phyloP scores from a whole-genome alignment of 2,329 filamentous ascomycete species.

The Trichoderma simmonsii region DNA sequence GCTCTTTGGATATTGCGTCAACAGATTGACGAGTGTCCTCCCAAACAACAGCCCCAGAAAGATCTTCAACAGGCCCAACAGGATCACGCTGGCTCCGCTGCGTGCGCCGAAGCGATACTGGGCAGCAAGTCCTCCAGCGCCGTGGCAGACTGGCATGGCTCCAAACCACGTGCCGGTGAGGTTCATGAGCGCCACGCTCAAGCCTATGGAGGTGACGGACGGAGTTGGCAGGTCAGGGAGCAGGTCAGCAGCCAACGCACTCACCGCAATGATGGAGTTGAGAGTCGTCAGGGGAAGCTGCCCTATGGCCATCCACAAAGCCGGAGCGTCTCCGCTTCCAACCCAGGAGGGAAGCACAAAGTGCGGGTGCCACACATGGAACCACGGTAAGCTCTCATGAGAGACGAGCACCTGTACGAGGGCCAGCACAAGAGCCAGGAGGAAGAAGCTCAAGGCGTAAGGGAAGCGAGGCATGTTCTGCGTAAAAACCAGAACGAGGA shows the following conservation, averaged over 20 bases:
- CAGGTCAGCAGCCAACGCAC: conserved; percentile 73
- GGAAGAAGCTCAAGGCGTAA: conserved; percentile 72
- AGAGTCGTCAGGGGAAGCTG: conserved; percentile 89
- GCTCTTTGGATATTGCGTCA: conserved; percentile 70
- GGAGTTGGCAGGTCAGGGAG: conserved; percentile 66
- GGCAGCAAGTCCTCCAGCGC: conserved; percentile 83
- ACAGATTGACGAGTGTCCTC: conserved; percentile 65
- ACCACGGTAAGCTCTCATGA: conserved; percentile 43
- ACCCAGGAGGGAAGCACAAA: conserved; percentile 38
- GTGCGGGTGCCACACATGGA: conserved; percentile 60
- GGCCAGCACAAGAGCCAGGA: conserved; percentile 65
- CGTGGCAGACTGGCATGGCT: conserved; percentile 93
- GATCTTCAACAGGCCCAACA: conserved; percentile 75
- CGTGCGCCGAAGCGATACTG: conserved; percentile 90
- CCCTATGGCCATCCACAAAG: conserved; percentile 65
- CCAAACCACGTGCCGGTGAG: conserved; percentile 85
- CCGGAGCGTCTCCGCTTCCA: conserved; percentile 28
- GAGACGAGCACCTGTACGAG: conserved; percentile 37
- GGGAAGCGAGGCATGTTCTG: conserved; percentile 66
- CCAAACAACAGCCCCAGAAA: conserved; percentile 73
- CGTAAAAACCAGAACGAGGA: conserved; percentile 66
- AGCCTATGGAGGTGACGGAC: conserved; percentile 70
- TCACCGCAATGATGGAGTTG: conserved; percentile 88
- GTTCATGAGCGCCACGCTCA: conserved; percentile 83
- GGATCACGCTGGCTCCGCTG: conserved; percentile 76